A percentile compares a stretch with the other conserved stretches of the same genome.
Conservation (phyloP, 345 rosid species). For the sweet orange (Citrus sinensis) region DNA sequence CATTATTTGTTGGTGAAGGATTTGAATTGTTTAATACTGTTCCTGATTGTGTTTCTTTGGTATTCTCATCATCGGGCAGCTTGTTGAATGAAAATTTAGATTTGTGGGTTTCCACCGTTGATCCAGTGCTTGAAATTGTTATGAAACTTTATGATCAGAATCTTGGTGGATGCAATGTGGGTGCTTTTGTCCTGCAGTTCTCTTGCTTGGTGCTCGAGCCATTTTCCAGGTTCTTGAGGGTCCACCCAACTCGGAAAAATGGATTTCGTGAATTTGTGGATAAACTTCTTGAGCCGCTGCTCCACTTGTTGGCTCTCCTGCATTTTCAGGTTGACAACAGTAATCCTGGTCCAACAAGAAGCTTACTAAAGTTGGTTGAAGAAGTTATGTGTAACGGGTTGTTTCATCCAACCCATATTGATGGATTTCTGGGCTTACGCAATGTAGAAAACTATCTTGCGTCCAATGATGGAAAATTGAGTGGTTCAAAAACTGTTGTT, state of each 20-base stretch:
- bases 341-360: constrained; percentile 23
- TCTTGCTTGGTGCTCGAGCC: constrained; percentile 73
- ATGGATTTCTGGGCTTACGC: constrained; percentile 69
- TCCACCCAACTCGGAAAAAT: constrained; percentile 70
- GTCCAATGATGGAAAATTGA: constrained; percentile 28
- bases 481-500: constrained; percentile 35
- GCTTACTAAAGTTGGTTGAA: constrained; percentile 46
- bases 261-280: constrained; percentile 69
- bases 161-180: constrained; percentile 34
- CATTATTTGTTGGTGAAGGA: constrained; percentile 33
- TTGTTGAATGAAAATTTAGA: constrained; percentile 64
- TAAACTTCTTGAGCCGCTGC: constrained; percentile 63
- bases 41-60: constrained; percentile 55
- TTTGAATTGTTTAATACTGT: constrained; percentile 42
- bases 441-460: constrained; percentile 50
- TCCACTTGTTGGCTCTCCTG: constrained; percentile 50
- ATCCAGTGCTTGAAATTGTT: constrained; percentile 51
- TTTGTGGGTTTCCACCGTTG: constrained; percentile 59
- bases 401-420: constrained; percentile 74
- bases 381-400: constrained; percentile 66
- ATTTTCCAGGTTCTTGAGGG: constrained; percentile 70
- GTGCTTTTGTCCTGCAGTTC: constrained; percentile 44
- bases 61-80: constrained; percentile 56
- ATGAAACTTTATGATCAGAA: constrained; percentile 35
- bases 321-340: constrained; percentile 27